A percentile compares a stretch with the other conserved stretches of the same genome.
Evolutionary conservation across 2,329 filamentous ascomycete species (phyloP).

Genomic region (Pseudohalonectria lignicola): DNA sequence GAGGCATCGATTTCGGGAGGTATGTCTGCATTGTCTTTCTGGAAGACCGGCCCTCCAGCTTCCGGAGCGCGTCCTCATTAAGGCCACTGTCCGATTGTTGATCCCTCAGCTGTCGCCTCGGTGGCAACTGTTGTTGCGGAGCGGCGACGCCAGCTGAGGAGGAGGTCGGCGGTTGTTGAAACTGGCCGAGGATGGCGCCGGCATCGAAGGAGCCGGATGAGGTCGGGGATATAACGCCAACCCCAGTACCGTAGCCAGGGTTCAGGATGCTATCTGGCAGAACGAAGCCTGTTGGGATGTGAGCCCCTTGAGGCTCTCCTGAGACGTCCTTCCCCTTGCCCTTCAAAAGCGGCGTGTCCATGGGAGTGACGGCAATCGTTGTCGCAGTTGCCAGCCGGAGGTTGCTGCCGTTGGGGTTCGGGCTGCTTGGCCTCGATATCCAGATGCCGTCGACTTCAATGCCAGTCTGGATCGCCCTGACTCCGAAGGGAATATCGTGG

Average conservation of each 20-base stretch:
- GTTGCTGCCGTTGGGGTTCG: conserved; percentile 11
- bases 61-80: conserved; percentile 15
- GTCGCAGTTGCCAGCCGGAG: conserved; percentile 10
- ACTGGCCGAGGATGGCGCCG: too few relatives aligned
- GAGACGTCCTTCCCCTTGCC: not conserved
- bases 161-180: too few relatives aligned
- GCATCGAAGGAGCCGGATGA: too few relatives aligned
- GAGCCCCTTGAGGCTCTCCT: conserved; percentile 1
- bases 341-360: conserved; percentile 4
- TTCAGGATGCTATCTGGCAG: too few relatives aligned
- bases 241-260: too few relatives aligned
- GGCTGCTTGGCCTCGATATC: conserved; percentile 45
- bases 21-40: conserved; percentile 5
- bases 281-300: too few relatives aligned
- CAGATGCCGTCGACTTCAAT: conserved; percentile 79
- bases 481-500: conserved; percentile 68
- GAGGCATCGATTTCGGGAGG: not conserved
- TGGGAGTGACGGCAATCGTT: conserved; percentile 7
- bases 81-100: conserved; percentile 4
- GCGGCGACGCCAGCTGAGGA: too few relatives aligned
- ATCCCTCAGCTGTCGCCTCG: too few relatives aligned
- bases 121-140: too few relatives aligned
- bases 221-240: too few relatives aligned
- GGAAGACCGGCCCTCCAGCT: conserved; percentile 10
- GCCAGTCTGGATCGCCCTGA: conserved; percentile 74